These are phyloP conservation scores for Ascosphaera aggregata DNA, from an alignment of 2,329 filamentous ascomycete genomes.

Conservation along the genomic window DNA sequence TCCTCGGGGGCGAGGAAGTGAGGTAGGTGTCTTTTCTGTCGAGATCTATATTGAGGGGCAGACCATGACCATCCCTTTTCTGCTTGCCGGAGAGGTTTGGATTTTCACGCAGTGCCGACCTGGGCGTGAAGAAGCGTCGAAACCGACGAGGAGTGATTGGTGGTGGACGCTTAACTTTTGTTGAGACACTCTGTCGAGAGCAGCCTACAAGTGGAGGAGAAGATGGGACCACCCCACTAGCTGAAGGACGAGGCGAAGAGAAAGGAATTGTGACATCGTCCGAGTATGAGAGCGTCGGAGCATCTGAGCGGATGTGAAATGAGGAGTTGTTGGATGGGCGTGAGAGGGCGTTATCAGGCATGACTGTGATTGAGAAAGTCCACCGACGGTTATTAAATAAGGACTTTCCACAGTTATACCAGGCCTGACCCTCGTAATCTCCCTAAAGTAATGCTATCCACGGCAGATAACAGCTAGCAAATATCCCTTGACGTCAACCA, in stretches of 20 bases:
- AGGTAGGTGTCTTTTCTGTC: neutral
- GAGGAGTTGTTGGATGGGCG: too few species aligned
- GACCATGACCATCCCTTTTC: too few species aligned
- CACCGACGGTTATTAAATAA: too few species aligned
- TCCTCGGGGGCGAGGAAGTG: neutral
- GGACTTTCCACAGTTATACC: too few species aligned
- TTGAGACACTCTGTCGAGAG: too few species aligned
- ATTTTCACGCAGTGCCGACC: constrained; percentile 8
- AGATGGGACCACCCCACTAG: constrained; percentile 18
- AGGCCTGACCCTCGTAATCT: too few species aligned
- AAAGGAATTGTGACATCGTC: constrained; percentile 3
- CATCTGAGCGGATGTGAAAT: neutral
- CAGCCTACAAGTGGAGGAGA: constrained; percentile 21
- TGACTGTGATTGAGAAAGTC: too few species aligned
- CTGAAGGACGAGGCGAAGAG: constrained; percentile 6
- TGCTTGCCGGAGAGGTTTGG: neutral
- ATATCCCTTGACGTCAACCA: too few species aligned
- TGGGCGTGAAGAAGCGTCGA: constrained; percentile 26
- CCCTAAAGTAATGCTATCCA: too few species aligned
- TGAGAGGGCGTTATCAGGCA: too few species aligned
- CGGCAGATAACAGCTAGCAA: too few species aligned
- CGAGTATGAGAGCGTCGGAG: neutral
- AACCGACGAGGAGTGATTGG: constrained; percentile 28
- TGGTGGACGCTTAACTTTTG: constrained; percentile 21
- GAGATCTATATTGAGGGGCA: too few species aligned